Conservation (phyloP, 306 rosid species). For the Sesbania bispinosa region DNA sequence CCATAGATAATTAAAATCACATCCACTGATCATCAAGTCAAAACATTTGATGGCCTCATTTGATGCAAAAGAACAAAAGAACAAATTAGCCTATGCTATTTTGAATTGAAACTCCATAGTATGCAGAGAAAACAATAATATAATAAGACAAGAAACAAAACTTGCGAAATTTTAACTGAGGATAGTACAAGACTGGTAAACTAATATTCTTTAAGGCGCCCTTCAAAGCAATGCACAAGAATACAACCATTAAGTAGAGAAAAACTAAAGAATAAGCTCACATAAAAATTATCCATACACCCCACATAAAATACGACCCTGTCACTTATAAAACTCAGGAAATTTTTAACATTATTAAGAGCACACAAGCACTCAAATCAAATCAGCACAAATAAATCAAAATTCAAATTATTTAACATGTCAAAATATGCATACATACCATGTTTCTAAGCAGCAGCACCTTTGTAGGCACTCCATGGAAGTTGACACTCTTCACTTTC, state of each 20-base stretch:
- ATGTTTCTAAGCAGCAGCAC: conserved; percentile 87
- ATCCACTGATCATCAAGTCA: not conserved
- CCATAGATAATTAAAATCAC: not conserved
- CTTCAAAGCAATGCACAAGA: not conserved
- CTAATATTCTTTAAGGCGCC: not conserved
- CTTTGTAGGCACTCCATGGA: conserved; percentile 80
- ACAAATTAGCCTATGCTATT: not conserved
- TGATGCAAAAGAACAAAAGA: not conserved
- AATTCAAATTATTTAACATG: not conserved
- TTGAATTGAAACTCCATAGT: not conserved
- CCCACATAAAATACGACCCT: not conserved
- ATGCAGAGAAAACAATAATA: not conserved
- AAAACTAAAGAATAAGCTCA: not conserved
- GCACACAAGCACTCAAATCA: not conserved
- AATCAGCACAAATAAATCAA: not conserved
- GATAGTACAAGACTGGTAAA: not conserved
- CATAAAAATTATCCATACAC: not conserved
- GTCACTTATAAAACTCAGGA: not conserved
- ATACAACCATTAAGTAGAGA: not conserved
- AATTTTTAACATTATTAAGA: not conserved
- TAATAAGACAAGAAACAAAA: not conserved
- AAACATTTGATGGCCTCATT: not conserved
- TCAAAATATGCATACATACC: conserved; percentile 62
- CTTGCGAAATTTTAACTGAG: not conserved
- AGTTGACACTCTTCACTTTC: conserved; percentile 75